Evolutionary conservation across 2,329 filamentous ascomycete species (phyloP).

Genomic region (Fusarium solani-melongenae): DNA sequence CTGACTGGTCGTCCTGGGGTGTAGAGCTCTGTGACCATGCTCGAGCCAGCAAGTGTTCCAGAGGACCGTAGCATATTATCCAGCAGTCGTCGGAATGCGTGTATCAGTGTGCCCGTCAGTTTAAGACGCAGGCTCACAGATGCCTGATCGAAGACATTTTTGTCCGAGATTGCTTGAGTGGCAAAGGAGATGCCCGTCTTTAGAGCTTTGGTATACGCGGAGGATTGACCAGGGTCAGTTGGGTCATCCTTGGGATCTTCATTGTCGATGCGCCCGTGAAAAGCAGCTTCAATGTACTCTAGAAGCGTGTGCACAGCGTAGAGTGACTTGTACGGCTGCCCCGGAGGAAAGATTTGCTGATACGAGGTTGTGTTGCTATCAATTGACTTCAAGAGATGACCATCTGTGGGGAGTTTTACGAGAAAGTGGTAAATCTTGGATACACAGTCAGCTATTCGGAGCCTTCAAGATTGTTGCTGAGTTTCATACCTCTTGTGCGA

Average conservation of each 20-base stretch:
- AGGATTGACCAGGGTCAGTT: constrained; percentile 28
- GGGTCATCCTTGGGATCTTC: neutral
- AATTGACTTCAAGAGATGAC: constrained; percentile 69
- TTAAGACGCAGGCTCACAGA: constrained; percentile 40
- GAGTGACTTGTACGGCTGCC: constrained; percentile 77
- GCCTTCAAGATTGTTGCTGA: neutral
- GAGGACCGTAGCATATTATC: constrained; percentile 35
- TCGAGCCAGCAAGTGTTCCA: neutral
- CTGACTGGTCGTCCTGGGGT: constrained; percentile 12
- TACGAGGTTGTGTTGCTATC: constrained; percentile 64
- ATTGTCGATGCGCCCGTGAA: constrained; percentile 41
- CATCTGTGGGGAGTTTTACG: constrained; percentile 74
- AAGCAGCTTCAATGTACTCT: constrained; percentile 65
- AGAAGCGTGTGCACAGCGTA: constrained; percentile 77
- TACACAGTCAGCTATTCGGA: constrained; percentile 29
- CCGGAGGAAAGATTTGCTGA: constrained; percentile 72
- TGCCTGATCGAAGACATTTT: constrained; percentile 59
- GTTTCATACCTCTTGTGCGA: constrained; percentile 71
- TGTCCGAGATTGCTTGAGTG: constrained; percentile 69
- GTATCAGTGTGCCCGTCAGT: constrained; percentile 44
- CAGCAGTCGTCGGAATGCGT: constrained; percentile 44
- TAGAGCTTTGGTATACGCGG: constrained; percentile 49
- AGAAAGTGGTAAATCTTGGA: constrained; percentile 76
- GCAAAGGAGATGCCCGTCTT: constrained; percentile 64
- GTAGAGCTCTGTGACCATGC: constrained; percentile 28